These are phyloP conservation scores for Herpetomonas samuelpessoai DNA, from an alignment of 208 protist genomes.

Conservation along the genomic window DNA sequence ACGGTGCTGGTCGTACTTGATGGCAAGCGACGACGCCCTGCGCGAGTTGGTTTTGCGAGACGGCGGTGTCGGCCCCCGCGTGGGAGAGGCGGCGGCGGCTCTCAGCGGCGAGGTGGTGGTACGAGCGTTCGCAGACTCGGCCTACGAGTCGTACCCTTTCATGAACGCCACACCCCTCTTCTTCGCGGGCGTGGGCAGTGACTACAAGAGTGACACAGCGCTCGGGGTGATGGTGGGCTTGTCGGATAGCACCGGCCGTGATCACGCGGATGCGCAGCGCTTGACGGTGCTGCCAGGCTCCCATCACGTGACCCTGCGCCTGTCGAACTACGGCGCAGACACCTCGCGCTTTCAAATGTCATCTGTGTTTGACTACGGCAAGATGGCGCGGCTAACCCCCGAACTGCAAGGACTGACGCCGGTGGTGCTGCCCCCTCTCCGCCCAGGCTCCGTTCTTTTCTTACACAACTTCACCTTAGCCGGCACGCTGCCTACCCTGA, in stretches of 20 bases:
- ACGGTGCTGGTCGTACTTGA: slow-evolving; percentile 56
- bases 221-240: slow-evolving; percentile 54
- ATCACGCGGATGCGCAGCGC: background rate
- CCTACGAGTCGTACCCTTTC: slow-evolving; percentile 45
- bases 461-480: slow-evolving; percentile 53
- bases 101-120: slow-evolving; percentile 69
- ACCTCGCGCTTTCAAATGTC: slow-evolving; percentile 40
- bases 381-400: slow-evolving; percentile 46
- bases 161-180: slow-evolving; percentile 58
- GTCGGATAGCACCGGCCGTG: background rate
- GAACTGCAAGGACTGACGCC: slow-evolving; percentile 36
- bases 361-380: slow-evolving; percentile 65
- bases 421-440: slow-evolving; percentile 41
- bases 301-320: slow-evolving; percentile 51
- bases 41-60: slow-evolving; percentile 17
- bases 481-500: slow-evolving; percentile 40
- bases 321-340: slow-evolving; percentile 61
- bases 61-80: slow-evolving; percentile 26
- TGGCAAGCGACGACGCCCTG: slow-evolving; percentile 30
- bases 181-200: slow-evolving; percentile 19
- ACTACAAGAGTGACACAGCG: slow-evolving; percentile 30
- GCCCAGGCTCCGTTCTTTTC: slow-evolving; percentile 56
- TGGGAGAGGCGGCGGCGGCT: slow-evolving; percentile 63
- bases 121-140: slow-evolving; percentile 64
- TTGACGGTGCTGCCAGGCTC: slow-evolving; percentile 62